Evolutionary conservation across 2,329 filamentous ascomycete species (phyloP).

Genomic region (Xylariaceae sp.): DNA sequence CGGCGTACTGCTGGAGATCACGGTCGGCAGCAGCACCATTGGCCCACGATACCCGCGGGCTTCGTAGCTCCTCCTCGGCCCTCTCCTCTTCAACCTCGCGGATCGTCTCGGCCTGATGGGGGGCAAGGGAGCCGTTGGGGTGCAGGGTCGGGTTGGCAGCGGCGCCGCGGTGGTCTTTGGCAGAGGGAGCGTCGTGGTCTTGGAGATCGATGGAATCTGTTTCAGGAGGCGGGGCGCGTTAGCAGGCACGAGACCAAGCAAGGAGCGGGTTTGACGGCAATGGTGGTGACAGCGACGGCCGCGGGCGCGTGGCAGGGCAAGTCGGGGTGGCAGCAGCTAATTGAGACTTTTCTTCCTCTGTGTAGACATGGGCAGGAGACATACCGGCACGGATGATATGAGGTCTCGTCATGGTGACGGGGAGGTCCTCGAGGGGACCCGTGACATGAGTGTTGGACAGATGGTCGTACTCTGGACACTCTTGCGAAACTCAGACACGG

Average conservation of each 20-base stretch:
- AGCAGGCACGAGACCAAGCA: constrained; percentile 23
- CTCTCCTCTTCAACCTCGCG: constrained; percentile 76
- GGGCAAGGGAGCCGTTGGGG: constrained; percentile 53
- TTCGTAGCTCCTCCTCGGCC: constrained; percentile 67
- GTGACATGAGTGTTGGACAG: constrained; percentile 29
- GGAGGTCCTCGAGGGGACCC: constrained; percentile 20
- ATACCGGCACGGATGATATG: constrained; percentile 60
- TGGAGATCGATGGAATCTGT: constrained; percentile 94
- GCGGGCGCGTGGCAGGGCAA: neutral
- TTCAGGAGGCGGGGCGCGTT: constrained; percentile 24
- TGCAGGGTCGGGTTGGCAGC: constrained; percentile 42
- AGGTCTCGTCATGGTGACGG: constrained; percentile 56
- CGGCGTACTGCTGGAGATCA: constrained; percentile 45
- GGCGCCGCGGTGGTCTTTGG: constrained; percentile 71
- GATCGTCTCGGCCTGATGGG: constrained; percentile 83
- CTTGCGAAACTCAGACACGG: too few relatives aligned
- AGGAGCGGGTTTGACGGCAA: too few relatives aligned
- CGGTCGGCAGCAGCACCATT: constrained; percentile 37
- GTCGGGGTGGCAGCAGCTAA: constrained; percentile 17
- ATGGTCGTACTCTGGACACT: neutral
- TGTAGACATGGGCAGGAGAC: constrained; percentile 27
- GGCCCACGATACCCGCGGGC: constrained; percentile 58
- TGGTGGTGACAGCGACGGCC: constrained; percentile 8
- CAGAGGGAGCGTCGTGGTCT: constrained; percentile 76
- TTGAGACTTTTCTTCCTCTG: constrained; percentile 20